These are phyloP conservation scores for Apiotrichum porosum DNA, from an alignment of 1,284 basidiomycete genomes.

Conservation along the genomic window DNA sequence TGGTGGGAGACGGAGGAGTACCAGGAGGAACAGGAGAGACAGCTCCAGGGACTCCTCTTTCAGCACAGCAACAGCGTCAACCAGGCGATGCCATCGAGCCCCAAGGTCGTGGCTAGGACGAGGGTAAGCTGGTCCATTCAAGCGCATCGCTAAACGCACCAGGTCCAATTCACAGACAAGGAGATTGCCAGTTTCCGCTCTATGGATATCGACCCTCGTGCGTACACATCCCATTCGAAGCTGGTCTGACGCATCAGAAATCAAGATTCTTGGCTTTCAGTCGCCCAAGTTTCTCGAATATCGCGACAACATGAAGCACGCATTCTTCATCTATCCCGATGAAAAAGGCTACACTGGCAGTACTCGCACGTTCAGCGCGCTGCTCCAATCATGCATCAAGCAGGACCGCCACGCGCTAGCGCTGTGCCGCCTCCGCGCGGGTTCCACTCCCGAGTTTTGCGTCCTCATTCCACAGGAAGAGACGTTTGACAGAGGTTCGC, in stretches of 20 bases:
- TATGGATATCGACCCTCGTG: slow-evolving; percentile 63
- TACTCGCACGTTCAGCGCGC: slow-evolving; percentile 81
- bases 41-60: slow-evolving; percentile 28
- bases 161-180: slow-evolving; percentile 80
- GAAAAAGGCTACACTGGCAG: slow-evolving; percentile 87
- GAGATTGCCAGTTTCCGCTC: slow-evolving; percentile 77
- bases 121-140: slow-evolving; percentile 2
- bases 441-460: slow-evolving; percentile 72
- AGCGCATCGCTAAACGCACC: slow-evolving; percentile 3
- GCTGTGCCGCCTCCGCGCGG: slow-evolving; percentile 65
- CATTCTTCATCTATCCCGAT: slow-evolving; percentile 87
- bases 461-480: slow-evolving; percentile 86
- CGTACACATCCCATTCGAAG: slow-evolving; percentile 20
- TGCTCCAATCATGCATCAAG: slow-evolving; percentile 75
- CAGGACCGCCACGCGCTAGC: slow-evolving; percentile 79
- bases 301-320: slow-evolving; percentile 87
- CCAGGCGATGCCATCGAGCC: background rate
- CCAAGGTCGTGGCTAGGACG: slow-evolving; percentile 34
- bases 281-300: slow-evolving; percentile 64
- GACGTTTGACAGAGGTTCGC: slow-evolving; percentile 59
- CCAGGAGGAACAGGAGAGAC: slow-evolving; percentile 19
- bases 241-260: slow-evolving; percentile 33
- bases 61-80: background rate
- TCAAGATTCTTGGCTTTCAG: slow-evolving; percentile 92
- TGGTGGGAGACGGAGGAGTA: slow-evolving; percentile 39